Evolutionary conservation across 2,329 filamentous ascomycete species (phyloP), one percentile per base, ranked within the genome.

Genomic region (Verruconis gallopava): DNA sequence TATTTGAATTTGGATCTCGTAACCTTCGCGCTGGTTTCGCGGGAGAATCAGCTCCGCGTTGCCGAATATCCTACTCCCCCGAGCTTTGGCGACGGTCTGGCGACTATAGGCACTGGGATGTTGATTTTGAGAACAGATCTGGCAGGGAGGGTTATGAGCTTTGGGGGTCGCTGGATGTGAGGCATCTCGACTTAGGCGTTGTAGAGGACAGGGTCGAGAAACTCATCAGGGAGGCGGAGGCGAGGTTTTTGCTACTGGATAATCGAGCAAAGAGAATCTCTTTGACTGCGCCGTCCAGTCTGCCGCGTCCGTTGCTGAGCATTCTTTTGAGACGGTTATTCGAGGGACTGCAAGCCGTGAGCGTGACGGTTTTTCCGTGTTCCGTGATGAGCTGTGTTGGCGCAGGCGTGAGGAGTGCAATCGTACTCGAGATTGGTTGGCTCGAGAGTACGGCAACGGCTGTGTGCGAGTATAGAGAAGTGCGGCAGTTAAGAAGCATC

Each of bases 361-460:
- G 75, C 17, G 73, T 96, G 48, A 88, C 85, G 2, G 69, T 98
- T 33, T 66, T 95, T 53, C 85, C 86, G 1, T 73, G 76, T 0
- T 76, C 89, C 0, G 72, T 85, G 15, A 79, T 91, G 60, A 69
- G 77, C 2, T 69, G 81, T 4, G 73, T 88, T 3, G 81, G 81
- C 5, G 86, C 88, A 4, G 91, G 91, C 1, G 66, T 93, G 32
- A 77, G 91, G 12, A 85, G 84, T n/a, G 85, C 81, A 1, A 60
- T 98, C 33, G 76, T 96, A 1, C 69, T 98, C 28, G 86, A 98
- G 54, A 71, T 98, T 46, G 91, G 89, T 34, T 98, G 91, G 91
- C 72, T 78, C 33, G 91, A 96, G 60, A 93, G 88, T 0, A 73
- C 80, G 1, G 75, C 93, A 17, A 93, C 85, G 0, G 82, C 79